A percentile compares a stretch with the other conserved stretches of the same genome.
Evolutionary conservation across 768 basidiomycete genomes (phyloP).

Genomic region (Steccherinum ochraceum): DNA sequence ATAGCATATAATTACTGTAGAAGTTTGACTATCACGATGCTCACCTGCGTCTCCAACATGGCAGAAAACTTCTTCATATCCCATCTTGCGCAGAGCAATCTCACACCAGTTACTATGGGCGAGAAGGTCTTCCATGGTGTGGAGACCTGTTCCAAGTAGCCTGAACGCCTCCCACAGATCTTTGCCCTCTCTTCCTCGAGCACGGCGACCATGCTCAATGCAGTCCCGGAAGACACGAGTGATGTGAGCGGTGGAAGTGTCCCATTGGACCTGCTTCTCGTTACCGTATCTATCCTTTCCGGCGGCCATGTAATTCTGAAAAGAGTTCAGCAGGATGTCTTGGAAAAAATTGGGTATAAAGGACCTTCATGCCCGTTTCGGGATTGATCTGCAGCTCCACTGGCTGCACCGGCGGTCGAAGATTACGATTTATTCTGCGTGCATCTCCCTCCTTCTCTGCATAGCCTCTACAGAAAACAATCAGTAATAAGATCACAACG

Average conservation of each 20-base stretch:
- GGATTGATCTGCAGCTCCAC: conserved; percentile 71
- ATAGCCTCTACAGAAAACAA: conserved; percentile 44
- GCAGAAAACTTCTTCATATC: conserved; percentile 65
- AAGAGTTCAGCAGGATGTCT: neutral
- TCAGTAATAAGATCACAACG: neutral
- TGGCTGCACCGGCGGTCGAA: conserved; percentile 69
- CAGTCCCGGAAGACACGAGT: conserved; percentile 56
- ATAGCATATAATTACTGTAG: conserved; percentile 2
- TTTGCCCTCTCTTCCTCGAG: conserved; percentile 43
- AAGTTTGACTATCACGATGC: neutral
- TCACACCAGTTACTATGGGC: conserved; percentile 84
- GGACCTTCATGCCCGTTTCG: conserved; percentile 75
- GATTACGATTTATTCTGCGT: conserved; percentile 59
- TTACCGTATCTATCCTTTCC: too few relatives aligned
- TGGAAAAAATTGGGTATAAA: neutral
- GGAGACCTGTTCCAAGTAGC: conserved; percentile 60
- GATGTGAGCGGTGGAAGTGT: conserved; percentile 66
- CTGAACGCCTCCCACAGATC: conserved; percentile 66
- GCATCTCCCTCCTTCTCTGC: conserved; percentile 66
- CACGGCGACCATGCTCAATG: conserved; percentile 61
- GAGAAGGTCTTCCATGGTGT: conserved; percentile 68
- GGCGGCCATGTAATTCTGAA: conserved; percentile 74
- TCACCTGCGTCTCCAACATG: conserved; percentile 66
- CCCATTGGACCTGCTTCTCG: conserved; percentile 62
- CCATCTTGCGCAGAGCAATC: conserved; percentile 62